Evolutionary conservation across 2,329 filamentous ascomycete species (phyloP).

Genomic region (Fusarium nurragi): DNA sequence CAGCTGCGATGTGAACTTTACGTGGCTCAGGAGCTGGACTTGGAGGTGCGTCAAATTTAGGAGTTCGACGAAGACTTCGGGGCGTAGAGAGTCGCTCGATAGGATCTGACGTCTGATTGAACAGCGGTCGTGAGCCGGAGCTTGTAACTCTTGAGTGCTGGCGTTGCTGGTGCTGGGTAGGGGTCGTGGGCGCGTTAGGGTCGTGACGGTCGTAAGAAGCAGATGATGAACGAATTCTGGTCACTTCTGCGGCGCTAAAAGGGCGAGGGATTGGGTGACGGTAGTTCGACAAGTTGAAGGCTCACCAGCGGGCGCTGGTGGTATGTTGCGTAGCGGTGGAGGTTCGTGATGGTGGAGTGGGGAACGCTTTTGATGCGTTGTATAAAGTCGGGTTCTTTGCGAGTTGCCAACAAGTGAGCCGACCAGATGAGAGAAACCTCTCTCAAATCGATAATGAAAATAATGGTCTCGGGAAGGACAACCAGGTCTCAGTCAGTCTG

Average conservation of each 20-base stretch:
- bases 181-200: slow-evolving; percentile 58
- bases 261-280: slow-evolving; percentile 39
- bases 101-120: slow-evolving; percentile 49
- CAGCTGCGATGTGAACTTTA: slow-evolving; percentile 58
- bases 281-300: slow-evolving; percentile 59
- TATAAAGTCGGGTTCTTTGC: slow-evolving; percentile 30
- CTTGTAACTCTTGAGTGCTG: slow-evolving; percentile 48
- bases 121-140: slow-evolving; percentile 30
- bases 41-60: slow-evolving; percentile 59
- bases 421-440: not conserved
- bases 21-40: slow-evolving; percentile 52
- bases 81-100: slow-evolving; percentile 56
- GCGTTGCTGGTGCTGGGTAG: slow-evolving; percentile 58
- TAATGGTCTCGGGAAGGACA: slow-evolving; percentile 30
- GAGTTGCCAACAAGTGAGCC: slow-evolving; percentile 9
- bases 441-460: slow-evolving; percentile 5
- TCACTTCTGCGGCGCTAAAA: slow-evolving; percentile 56
- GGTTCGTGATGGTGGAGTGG: slow-evolving; percentile 35
- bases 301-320: slow-evolving; percentile 53
- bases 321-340: slow-evolving; percentile 40
- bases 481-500: slow-evolving; percentile 30
- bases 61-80: slow-evolving; percentile 61
- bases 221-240: slow-evolving; percentile 52
- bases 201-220: slow-evolving; percentile 65
- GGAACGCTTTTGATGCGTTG: slow-evolving; percentile 33